phyloP scores from a whole-genome alignment of 495 filamentous ascomycete species.

The Podospora pseudopauciseta region DNA sequence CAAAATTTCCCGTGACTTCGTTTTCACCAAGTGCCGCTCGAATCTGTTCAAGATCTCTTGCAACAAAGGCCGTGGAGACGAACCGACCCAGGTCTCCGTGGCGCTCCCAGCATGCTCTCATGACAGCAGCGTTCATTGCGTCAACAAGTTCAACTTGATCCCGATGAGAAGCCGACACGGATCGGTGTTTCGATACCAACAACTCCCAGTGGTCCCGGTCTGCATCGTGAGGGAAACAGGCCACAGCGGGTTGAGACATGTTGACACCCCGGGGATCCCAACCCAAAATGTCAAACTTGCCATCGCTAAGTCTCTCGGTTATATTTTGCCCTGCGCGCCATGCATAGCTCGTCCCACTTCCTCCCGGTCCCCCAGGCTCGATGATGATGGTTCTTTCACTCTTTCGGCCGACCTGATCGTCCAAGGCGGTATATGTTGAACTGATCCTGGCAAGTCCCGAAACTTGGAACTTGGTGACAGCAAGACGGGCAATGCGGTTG shows the following conservation, averaged over 20 bases:
- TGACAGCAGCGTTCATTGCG: constrained; percentile 40
- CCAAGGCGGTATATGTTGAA: not conserved
- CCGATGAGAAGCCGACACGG: constrained; percentile 31
- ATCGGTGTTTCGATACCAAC: constrained; percentile 36
- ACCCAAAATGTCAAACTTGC: constrained; percentile 48
- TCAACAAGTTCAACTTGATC: constrained; percentile 39
- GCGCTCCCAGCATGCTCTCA: constrained; percentile 42
- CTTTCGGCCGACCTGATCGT: constrained; percentile 27
- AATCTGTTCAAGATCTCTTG: constrained; percentile 50
- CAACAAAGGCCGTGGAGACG: constrained; percentile 42
- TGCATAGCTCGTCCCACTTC: constrained; percentile 41
- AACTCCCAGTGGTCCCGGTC: constrained; percentile 43
- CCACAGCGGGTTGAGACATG: constrained; percentile 44
- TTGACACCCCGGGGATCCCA: constrained; percentile 58
- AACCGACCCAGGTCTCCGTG: constrained; percentile 45
- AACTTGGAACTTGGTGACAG: constrained; percentile 45
- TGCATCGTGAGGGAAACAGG: constrained; percentile 48
- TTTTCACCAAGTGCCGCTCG: constrained; percentile 46
- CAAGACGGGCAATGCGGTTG: constrained; percentile 40
- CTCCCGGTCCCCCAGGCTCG: constrained; percentile 47
- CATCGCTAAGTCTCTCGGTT: constrained; percentile 38
- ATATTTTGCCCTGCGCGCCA: constrained; percentile 36
- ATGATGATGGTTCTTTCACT: constrained; percentile 48
- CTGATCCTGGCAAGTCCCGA: constrained; percentile 37
- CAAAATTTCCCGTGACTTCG: constrained; percentile 58